Evolutionary conservation across 1,284 basidiomycete species (phyloP), one percentile per base, ranked within the genome.

Genomic region (Melampsora medusae): DNA sequence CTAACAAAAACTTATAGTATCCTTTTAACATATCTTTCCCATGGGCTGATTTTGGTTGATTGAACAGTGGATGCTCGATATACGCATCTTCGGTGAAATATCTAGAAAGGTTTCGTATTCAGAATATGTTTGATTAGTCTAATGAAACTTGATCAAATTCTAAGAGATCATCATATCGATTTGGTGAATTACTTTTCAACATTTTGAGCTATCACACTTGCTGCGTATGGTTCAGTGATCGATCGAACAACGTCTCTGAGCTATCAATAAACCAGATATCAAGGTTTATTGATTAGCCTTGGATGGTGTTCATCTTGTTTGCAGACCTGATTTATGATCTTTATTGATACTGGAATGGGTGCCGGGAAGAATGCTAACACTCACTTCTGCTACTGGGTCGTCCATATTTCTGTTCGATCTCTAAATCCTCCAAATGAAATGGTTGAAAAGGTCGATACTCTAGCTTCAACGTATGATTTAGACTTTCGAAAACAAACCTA

Each of bases 51-150:
- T 48, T 38, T 16, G 72, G 72, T 35, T 67, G 65, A 53, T 67
- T 74, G n/a, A 74, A 17, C n/a, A 67, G 3, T 38, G 72, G 72
- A 28, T 74, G 61, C 16, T 65, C 64, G 6, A 74, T 38, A 25
- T 56, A 67, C 0, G 72, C 72, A 67, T 74, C 72, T 16, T 74
- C 65, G 22, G 72, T 74, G 28, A 74, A 74, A 61, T 74, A 74
- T 33, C 72, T 74, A 12, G 7, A 35, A 35, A 7, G 7, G n/a
- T n/a, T n/a, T n/a, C 9, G 35, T 35, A 9, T 35, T 35, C 3
- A 35, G 9, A 35, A 9, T 35, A 9, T 5, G 12, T 42, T 42
- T 12, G 4, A 42, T 42, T 1, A 42, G 38, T 42, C 10, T 1
- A 42, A 42, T 4, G 33, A 35, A 35, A 35, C 38, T 12, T 42